Percentiles rank a stretch among this genome's conserved stretches.
These are phyloP conservation scores for Aureococcus anophagefferens DNA, from an alignment of 108 stramenopile species.

Conservation along the genomic window DNA sequence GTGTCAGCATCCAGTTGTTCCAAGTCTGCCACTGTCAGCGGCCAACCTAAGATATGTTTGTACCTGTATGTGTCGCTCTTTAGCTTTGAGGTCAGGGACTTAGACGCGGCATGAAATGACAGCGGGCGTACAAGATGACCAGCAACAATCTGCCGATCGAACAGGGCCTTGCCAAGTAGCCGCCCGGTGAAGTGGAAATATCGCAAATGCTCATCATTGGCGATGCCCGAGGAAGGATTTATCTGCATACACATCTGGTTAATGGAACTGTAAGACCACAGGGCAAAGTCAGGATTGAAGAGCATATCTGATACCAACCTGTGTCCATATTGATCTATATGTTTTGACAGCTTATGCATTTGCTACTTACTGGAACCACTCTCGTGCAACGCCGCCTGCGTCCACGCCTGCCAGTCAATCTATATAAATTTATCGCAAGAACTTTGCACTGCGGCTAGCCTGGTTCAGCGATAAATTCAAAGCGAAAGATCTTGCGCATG, in stretches of 20 bases:
- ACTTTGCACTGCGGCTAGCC: no score
- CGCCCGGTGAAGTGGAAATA: constrained; percentile 93
- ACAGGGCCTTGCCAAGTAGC: constrained; percentile 87
- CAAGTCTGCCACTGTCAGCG: constrained; percentile 80
- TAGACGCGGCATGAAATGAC: no score
- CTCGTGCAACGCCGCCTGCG: constrained; percentile 89
- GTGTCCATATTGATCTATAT: no score
- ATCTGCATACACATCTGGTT: constrained; percentile 89
- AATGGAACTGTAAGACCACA: constrained; percentile 72
- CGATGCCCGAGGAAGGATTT: constrained; percentile 45
- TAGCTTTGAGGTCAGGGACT: no score
- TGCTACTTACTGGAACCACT: constrained; percentile 75
- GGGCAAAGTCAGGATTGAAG: constrained; percentile 89
- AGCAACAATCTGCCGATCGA: constrained; percentile 87
- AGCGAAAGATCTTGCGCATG: constrained; percentile 76
- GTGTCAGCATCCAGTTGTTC: constrained; percentile 73
- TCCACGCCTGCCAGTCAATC: constrained; percentile 52
- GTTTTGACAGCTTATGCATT: no score
- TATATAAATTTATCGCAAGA: no score
- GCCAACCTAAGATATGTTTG: constrained; percentile 95
- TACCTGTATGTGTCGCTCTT: no score
- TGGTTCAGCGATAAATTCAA: constrained; percentile 88
- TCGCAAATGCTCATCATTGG: constrained; percentile 76
- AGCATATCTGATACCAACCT: constrained; percentile 62
- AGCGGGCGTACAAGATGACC: constrained; percentile 91